Evolutionary conservation across 2,329 filamentous ascomycete species (phyloP), one percentile per base, ranked within the genome.

Genomic region (Daldinia eschscholtzii): DNA sequence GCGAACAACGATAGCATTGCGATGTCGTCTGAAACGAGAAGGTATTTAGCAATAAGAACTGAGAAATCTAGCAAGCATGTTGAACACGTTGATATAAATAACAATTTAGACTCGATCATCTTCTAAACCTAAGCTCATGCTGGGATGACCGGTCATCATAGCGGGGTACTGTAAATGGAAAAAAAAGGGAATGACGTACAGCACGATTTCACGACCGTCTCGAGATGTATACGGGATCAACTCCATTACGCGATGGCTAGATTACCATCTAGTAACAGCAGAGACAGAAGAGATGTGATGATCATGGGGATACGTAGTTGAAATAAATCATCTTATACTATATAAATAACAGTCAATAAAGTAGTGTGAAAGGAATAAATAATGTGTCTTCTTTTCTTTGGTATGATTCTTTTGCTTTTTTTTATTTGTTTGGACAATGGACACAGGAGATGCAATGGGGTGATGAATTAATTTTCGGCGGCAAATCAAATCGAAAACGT

Each of bases 1-100:
- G 77, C 93, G 94, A 41, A 98, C 90, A 50, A 99, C 96, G 64
- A 99, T 90, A 23, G 94, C 92, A 82, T 97, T 93, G 77, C 93
- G 92, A 80, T 98, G 94, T 70, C 95, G 96, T 59, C 96, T 98
- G 76, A 35, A 42, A 50, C 39, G 44, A 20, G 20, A 42, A 44
- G 46, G 35, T 37, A 56, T 55, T 52, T 50, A 61, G 30, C 15
- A 58, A 35, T 13, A 30, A 13, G 41, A 37, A 37, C 15, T 48
- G 26, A 15, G 20, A 39, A 42, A 52, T 10, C 2, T 30, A 42
- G 20, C 20, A 20, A 7, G 48, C 20, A 53, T 30, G 26, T 56
- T 44, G 41, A 20, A 58, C 26, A 39, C 12, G 18, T 35, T 37
- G 18, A 15, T 23, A n/a, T 28, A 13, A 30, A 48, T 46, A 46